Percentiles rank a stretch among this genome's conserved stretches.
These are phyloP conservation scores for Podospora pseudoanserina DNA, from an alignment of 495 filamentous ascomycete genomes.

Conservation along the genomic window DNA sequence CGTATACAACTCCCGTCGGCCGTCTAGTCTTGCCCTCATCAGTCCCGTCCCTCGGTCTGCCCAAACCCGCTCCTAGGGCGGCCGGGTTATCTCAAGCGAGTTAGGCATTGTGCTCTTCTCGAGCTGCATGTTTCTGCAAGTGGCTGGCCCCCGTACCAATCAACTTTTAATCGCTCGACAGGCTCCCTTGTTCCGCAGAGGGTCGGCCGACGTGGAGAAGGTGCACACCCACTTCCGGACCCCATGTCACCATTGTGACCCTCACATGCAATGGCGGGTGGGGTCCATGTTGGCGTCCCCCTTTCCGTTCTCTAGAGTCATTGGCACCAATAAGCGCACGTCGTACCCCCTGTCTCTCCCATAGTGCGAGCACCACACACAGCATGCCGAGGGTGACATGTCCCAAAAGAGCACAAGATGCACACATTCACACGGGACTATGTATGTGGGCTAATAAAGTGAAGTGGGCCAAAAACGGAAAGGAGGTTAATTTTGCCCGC, in stretches of 20 bases:
- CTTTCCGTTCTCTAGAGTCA: constrained; percentile 13
- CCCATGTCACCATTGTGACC: constrained; percentile 29
- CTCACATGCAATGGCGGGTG: constrained; percentile 23
- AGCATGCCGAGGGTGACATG: constrained; percentile 24
- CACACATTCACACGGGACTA: constrained; percentile 16
- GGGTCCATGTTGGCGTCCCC: constrained; percentile 32
- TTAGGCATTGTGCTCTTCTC: constrained; percentile 21
- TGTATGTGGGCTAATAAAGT: constrained; percentile 22
- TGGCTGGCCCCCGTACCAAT: constrained; percentile 31
- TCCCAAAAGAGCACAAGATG: constrained; percentile 17
- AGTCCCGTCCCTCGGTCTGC: constrained; percentile 13
- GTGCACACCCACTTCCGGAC: constrained; percentile 21
- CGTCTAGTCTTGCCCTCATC: constrained; percentile 10
- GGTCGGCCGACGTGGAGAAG: constrained; percentile 24
- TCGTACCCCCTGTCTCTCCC: constrained; percentile 14
- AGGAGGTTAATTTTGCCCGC: constrained; percentile 35
- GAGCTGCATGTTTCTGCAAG: constrained; percentile 30
- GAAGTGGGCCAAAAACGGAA: constrained; percentile 34
- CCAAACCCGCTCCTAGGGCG: constrained; percentile 10
- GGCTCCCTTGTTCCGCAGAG: constrained; percentile 26
- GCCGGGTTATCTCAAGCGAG: constrained; percentile 22
- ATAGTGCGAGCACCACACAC: constrained; percentile 23
- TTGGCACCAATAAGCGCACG: constrained; percentile 46
- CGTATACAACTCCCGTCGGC: constrained; percentile 1
- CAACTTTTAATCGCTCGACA: constrained; percentile 35